Evolutionary conservation across 768 basidiomycete species (phyloP), one percentile per base, ranked within the genome.

Genomic region (Amanita thiersii): DNA sequence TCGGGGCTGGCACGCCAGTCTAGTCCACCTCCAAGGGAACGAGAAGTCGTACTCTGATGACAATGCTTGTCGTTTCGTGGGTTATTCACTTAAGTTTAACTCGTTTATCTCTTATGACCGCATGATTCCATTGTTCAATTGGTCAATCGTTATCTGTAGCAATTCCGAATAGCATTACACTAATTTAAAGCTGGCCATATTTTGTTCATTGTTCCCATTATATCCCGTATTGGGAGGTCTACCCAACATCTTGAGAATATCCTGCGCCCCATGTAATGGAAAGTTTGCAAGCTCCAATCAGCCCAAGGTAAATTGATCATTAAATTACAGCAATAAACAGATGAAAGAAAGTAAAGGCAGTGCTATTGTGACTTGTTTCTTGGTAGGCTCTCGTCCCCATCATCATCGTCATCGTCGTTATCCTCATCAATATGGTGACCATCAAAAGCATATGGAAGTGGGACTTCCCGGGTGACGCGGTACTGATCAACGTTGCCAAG

Each of bases 401-500:
- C 17, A 15, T 9, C 12, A 7, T 49, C 50, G 18, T 52, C 53
- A 12, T 61, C 59, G 30, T 61, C 70, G 23, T 66, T 62, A 0
- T 62, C 65, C 11, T 73, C 71, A 11, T 72, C 70, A 17, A 69
- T 72, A 23, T 62, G 64, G 33, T 62, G 58, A 34, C 76, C 70
- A 34, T 81, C 74, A 40, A 81, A 63, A 1, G 64, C 55, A 58
- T 93, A 94, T 1, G 89, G 90, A 24, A 96, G 61, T 0, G 88
- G 85, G 10, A 90, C 78, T 52, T 96, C 90, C 18, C 82, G 71
- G 1, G 85, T 89, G 31, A 86, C 78, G 17, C 91, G 87, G 58
- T 89, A 94, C 52, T 91, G 89, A 70, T 89, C 88, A 59, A 86
- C 77, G 58, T 96, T 96, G 68, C 87, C 86, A 19, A 93, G 63